Evolutionary conservation across 345 rosid species (phyloP).

Genomic region (Hibiscus syriacus): DNA sequence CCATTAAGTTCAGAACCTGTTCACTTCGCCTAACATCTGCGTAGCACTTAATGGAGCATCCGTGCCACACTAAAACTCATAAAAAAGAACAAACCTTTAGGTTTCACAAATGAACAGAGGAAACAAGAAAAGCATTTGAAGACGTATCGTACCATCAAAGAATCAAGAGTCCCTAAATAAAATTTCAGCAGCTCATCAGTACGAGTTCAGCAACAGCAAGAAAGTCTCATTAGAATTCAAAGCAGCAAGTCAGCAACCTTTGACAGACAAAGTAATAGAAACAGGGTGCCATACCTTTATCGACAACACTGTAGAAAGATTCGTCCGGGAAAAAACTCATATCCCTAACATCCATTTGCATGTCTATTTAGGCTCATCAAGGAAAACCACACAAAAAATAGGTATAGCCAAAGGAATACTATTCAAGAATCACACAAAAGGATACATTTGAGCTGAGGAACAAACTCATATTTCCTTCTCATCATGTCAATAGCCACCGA

Average conservation of each 20-base stretch:
- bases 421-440: conserved; percentile 3
- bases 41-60: conserved; percentile 77
- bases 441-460: conserved; percentile 87
- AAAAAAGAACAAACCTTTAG: conserved; percentile 12
- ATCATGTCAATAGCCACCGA: conserved; percentile 78
- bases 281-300: conserved; percentile 53
- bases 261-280: neutral
- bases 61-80: conserved; percentile 56
- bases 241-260: conserved; percentile 1
- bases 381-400: conserved; percentile 17
- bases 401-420: neutral
- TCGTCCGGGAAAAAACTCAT: conserved; percentile 77
- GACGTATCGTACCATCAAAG: conserved; percentile 73
- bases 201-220: conserved; percentile 22
- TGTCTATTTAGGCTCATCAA: conserved; percentile 40
- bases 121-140: conserved; percentile 14
- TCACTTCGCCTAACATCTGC: conserved; percentile 89
- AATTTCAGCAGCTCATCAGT: conserved; percentile 14
- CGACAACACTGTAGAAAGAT: conserved; percentile 65
- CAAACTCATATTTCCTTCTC: conserved; percentile 52
- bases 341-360: conserved; percentile 90
- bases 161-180: conserved; percentile 83
- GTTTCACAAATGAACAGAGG: neutral
- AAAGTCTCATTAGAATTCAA: conserved; percentile 18
- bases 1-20: conserved; percentile 50